Evolutionary conservation across 768 basidiomycete species (phyloP), one percentile per base, ranked within the genome.

Genomic region (Termitomyces sp.): DNA sequence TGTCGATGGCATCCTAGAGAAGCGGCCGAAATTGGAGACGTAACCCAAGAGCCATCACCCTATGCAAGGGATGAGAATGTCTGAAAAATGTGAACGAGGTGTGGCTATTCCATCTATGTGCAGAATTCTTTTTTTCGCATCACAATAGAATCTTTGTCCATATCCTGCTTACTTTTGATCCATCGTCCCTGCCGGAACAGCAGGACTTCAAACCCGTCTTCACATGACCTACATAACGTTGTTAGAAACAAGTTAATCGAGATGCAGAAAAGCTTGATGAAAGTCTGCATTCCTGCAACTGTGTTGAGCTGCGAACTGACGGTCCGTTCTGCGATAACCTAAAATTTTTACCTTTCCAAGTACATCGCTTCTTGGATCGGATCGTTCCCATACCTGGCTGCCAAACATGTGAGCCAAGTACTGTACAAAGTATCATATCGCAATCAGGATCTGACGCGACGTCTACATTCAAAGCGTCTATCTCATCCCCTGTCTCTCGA

Each of bases 1-100:
- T 54, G 89, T 97, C 50, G 94, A 98, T 73, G 89, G 88, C 54
- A 91, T 98, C 63, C 79, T 97, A 54, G 88, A 93, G 71, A 88
- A 81, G 66, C 77, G 89, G 56, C 88, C 88, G 49, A 75, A 76
- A 66, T 68, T 79, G 46, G 84, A 85, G 54, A 66, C 60, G 8
- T 65, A 55, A 60, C 42, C 43, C 35, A 53, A 39, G 48, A 43
- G 9, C 8, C 46, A n/a, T 40, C 11, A 41, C 39, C 37, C 23
- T 39, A 9, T 14, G 11, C 19, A 40, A 53, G 23, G 19, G 28
- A n/a, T 34, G 17, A 52, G 21, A 34, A 52, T 6, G 27, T 41
- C 5, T 28, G 39, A 12, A 28, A 25, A 41, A 21, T 40, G n/a
- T 21, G 41, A 14, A 32, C n/a, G 30, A 44, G 48, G 40, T 47